A percentile compares a stretch with the other conserved stretches of the same genome.
Conservation (phyloP, 768 basidiomycete species). For the Pilatotrama ljubarskyi region DNA sequence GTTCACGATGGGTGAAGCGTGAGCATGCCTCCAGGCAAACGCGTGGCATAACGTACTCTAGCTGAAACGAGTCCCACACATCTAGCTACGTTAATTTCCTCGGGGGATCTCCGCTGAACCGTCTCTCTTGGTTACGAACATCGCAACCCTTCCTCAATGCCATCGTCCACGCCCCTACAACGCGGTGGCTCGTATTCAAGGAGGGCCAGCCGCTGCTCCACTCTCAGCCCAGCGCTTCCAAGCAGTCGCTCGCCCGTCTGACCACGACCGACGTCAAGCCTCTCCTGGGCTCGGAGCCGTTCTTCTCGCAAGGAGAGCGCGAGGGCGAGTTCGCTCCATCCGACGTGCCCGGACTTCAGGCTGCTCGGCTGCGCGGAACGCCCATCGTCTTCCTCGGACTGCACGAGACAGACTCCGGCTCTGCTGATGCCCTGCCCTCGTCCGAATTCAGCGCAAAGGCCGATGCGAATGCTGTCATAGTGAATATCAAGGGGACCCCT, state of each 20-base stretch:
- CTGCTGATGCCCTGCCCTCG: conserved; percentile 56
- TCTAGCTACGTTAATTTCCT: conserved; percentile 50
- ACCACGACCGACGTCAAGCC: conserved; percentile 60
- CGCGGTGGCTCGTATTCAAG: conserved; percentile 81
- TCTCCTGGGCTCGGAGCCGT: conserved; percentile 66
- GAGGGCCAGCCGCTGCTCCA: conserved; percentile 64
- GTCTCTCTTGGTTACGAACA: conserved; percentile 77
- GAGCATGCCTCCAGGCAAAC: conserved; percentile 7
- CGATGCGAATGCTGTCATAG: conserved; percentile 43
- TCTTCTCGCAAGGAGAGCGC: conserved; percentile 68
- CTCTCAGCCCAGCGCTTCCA: conserved; percentile 25
- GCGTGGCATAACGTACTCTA: conserved; percentile 10
- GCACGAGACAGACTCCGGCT: conserved; percentile 51
- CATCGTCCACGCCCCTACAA: conserved; percentile 55
- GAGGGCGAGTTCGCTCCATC: conserved; percentile 33
- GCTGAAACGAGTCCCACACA: neutral
- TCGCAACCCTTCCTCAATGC: conserved; percentile 77
- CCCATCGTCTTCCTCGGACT: conserved; percentile 81
- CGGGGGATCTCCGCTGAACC: conserved; percentile 71
- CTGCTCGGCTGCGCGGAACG: conserved; percentile 57
- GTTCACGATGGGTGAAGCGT: conserved; percentile 16
- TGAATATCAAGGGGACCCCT: conserved; percentile 73
- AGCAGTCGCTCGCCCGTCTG: conserved; percentile 50
- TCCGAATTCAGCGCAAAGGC: conserved; percentile 52
- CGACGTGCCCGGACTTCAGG: conserved; percentile 43